A percentile compares a stretch with the other conserved stretches of the same genome.
Evolutionary conservation across 2,329 filamentous ascomycete genomes (phyloP).

Genomic region (Colletotrichum noveboracense): DNA sequence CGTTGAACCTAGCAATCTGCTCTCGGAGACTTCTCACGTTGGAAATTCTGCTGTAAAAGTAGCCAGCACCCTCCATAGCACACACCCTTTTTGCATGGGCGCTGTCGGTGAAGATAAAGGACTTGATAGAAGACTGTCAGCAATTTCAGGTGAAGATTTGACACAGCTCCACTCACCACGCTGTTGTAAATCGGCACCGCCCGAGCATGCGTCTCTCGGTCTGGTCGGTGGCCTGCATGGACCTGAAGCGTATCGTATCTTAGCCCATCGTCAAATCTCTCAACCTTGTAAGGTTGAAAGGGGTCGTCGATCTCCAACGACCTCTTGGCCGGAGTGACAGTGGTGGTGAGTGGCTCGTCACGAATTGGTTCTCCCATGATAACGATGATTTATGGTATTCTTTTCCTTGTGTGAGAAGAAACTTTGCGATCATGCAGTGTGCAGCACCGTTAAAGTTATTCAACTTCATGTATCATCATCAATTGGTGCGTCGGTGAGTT

Average conservation of each 20-base stretch:
- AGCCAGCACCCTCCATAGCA: slow-evolving; percentile 93
- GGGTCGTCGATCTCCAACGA: not conserved
- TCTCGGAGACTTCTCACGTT: slow-evolving; percentile 65
- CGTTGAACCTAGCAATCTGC: not conserved
- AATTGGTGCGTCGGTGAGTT: not conserved
- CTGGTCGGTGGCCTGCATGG: not conserved
- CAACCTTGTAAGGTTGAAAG: not conserved
- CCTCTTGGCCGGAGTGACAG: not conserved
- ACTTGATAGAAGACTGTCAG: slow-evolving; percentile 51
- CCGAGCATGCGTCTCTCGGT: not conserved
- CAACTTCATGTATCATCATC: not conserved
- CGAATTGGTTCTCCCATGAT: not conserved
- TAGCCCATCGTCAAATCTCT: not conserved
- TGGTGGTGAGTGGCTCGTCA: not conserved
- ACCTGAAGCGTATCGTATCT: not conserved
- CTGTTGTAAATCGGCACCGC: not conserved
- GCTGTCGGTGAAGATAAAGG: slow-evolving; percentile 92
- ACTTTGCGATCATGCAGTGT: not conserved
- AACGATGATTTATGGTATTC: not conserved
- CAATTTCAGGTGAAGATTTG: not conserved
- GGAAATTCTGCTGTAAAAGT: slow-evolving; percentile 97
- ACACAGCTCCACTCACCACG: not conserved
- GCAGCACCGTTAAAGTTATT: not conserved
- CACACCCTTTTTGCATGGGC: slow-evolving; percentile 94
- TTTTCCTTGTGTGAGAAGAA: not conserved